Conservation (phyloP, 768 basidiomycete species). For the Obba rivulosa region DNA sequence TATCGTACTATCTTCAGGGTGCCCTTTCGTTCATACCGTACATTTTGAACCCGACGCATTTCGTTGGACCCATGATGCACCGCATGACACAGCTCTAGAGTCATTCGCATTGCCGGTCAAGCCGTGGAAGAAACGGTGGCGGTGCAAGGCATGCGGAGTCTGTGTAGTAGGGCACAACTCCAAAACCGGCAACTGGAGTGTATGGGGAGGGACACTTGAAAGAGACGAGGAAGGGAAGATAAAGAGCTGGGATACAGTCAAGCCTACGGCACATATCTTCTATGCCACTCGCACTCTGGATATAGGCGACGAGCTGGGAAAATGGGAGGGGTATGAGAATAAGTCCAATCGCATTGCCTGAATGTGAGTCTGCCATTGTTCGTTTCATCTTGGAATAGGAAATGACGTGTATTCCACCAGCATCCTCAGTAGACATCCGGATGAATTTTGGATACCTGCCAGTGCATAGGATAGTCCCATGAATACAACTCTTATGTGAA, state of each 20-base stretch:
- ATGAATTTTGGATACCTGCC: too few species aligned
- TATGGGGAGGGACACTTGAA: conserved; percentile 55
- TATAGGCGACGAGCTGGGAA: conserved; percentile 48
- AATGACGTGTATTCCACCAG: too few species aligned
- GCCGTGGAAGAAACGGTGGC: conserved; percentile 55
- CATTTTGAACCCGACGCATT: conserved; percentile 50
- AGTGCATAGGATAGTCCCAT: too few species aligned
- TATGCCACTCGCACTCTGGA: conserved; percentile 59
- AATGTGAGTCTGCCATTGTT: background rate
- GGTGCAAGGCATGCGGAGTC: conserved; percentile 59
- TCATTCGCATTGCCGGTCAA: conserved; percentile 43
- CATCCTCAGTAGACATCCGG: too few species aligned
- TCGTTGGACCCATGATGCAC: conserved; percentile 43
- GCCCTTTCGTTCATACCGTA: conserved; percentile 57
- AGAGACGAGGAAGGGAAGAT: conserved; percentile 47
- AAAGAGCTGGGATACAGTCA: conserved; percentile 46
- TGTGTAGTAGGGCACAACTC: conserved; percentile 49
- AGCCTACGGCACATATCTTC: conserved; percentile 63
- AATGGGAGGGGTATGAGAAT: conserved; percentile 63
- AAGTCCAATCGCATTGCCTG: conserved; percentile 33
- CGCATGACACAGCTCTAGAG: conserved; percentile 34
- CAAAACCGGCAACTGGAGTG: conserved; percentile 43
- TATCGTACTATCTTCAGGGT: conserved; percentile 29
- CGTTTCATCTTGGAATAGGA: too few species aligned
- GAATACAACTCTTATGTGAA: too few species aligned